Evolutionary conservation across 2,329 filamentous ascomycete species (phyloP).

Genomic region (Tothia fuscella): DNA sequence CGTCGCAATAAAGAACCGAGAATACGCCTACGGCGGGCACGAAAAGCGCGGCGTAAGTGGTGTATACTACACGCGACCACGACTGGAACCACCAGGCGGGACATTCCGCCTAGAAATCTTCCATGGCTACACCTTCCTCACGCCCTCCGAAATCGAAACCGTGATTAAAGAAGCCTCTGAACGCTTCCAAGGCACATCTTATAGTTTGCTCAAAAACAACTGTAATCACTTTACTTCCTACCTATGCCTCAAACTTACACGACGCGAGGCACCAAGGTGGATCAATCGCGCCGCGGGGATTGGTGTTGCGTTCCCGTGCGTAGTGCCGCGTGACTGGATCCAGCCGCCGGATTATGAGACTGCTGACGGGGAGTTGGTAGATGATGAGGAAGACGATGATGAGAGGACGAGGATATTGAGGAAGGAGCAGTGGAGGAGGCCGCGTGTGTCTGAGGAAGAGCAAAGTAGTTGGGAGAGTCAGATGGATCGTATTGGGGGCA

Average conservation of each 20-base stretch:
- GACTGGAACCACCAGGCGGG: conserved; percentile 60
- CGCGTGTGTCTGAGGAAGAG: conserved; percentile 5
- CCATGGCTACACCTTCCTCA: conserved; percentile 64
- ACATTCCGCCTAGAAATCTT: conserved; percentile 65
- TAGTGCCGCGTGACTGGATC: conserved; percentile 75
- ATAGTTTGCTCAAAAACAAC: conserved; percentile 73
- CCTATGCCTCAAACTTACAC: conserved; percentile 62
- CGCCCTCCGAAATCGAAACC: conserved; percentile 55
- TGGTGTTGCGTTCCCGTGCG: conserved; percentile 66
- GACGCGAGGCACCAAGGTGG: conserved; percentile 58
- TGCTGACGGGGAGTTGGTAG: conserved; percentile 57
- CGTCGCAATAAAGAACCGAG: conserved; percentile 65
- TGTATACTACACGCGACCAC: conserved; percentile 70
- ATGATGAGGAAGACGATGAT: conserved; percentile 40
- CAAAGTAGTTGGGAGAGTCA: conserved; percentile 4
- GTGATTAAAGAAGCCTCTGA: conserved; percentile 58
- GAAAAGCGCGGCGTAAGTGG: conserved; percentile 58
- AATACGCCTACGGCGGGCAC: conserved; percentile 81
- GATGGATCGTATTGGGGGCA: conserved; percentile 6
- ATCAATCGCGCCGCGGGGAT: conserved; percentile 77
- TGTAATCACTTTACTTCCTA: conserved; percentile 82
- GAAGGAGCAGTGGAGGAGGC: conserved; percentile 17
- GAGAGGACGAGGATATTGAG: conserved; percentile 50
- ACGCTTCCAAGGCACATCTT: conserved; percentile 61
- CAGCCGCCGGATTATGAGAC: conserved; percentile 65